A percentile compares a stretch with the other conserved stretches of the same genome.
phyloP scores from a whole-genome alignment of 2,329 filamentous ascomycete species.

The Cercospora sojina region DNA sequence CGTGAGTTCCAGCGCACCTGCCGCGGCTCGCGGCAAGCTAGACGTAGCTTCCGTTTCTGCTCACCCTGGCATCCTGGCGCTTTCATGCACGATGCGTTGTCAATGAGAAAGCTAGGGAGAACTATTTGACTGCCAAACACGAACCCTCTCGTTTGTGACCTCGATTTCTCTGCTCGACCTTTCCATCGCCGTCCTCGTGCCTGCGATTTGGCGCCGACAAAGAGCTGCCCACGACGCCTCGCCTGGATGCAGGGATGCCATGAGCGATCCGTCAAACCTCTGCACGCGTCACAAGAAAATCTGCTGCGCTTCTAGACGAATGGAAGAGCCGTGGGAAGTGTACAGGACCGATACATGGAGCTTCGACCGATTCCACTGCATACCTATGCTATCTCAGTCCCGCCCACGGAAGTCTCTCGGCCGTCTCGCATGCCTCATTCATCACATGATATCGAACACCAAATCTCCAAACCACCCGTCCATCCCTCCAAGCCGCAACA shows the following conservation, averaged over 20 bases:
- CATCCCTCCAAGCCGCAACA: slow-evolving; percentile 10
- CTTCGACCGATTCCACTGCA: slow-evolving; percentile 10
- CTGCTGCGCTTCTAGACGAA: slow-evolving; percentile 56
- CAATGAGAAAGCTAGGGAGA: slow-evolving; percentile 8
- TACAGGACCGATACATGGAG: slow-evolving; percentile 68
- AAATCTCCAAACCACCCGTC: background rate
- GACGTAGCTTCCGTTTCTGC: background rate
- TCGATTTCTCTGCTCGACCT: background rate
- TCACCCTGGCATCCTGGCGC: slow-evolving; percentile 5
- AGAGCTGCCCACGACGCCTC: background rate
- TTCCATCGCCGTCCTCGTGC: background rate
- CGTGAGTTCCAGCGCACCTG: background rate
- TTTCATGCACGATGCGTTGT: slow-evolving; percentile 11
- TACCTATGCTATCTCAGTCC: slow-evolving; percentile 10
- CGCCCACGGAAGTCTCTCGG: slow-evolving; percentile 13
- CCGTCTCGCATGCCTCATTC: slow-evolving; percentile 17
- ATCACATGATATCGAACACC: slow-evolving; percentile 18
- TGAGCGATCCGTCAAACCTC: background rate
- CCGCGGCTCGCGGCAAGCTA: background rate
- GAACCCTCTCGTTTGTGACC: background rate
- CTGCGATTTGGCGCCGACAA: background rate
- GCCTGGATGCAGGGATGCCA: background rate
- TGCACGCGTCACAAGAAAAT: slow-evolving; percentile 20
- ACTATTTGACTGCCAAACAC: slow-evolving; percentile 7
- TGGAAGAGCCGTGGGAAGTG: slow-evolving; percentile 63